Evolutionary conservation across 2,329 filamentous ascomycete genomes (phyloP).

Genomic region (Graphiopsis chlorocephala): DNA sequence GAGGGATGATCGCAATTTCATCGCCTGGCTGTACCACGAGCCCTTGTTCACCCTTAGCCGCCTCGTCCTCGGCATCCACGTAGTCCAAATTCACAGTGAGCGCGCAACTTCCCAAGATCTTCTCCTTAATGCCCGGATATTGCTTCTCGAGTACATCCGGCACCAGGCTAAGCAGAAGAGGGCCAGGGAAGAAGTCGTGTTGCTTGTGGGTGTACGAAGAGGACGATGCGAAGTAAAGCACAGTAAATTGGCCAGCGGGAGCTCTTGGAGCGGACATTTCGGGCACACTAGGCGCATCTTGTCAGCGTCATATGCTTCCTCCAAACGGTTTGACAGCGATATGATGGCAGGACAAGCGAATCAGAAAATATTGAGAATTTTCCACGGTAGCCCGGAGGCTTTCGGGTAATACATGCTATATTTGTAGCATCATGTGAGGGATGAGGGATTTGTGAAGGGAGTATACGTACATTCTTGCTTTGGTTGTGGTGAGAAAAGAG

Average conservation of each 20-base stretch:
- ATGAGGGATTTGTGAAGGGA: not conserved
- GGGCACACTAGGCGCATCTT: not conserved
- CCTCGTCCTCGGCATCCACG: conserved; percentile 62
- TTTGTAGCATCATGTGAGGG: conserved; percentile 5
- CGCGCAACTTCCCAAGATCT: conserved; percentile 68
- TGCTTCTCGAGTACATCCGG: conserved; percentile 66
- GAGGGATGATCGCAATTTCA: conserved; percentile 83
- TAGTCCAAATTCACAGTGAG: conserved; percentile 81
- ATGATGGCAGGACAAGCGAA: not conserved
- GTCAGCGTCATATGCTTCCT: not conserved
- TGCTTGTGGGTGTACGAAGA: conserved; percentile 68
- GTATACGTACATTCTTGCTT: not conserved
- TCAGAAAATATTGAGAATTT: conserved; percentile 10
- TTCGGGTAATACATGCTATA: conserved; percentile 19
- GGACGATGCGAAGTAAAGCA: conserved; percentile 80
- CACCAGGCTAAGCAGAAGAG: conserved; percentile 60
- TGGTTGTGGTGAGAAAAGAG: not conserved
- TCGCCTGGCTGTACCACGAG: conserved; percentile 67
- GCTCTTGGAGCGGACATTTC: conserved; percentile 26
- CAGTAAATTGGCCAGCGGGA: conserved; percentile 66
- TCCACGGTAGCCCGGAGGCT: conserved; percentile 12
- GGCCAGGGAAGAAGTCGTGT: conserved; percentile 64
- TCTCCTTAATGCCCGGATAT: conserved; percentile 67
- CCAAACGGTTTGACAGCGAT: not conserved
- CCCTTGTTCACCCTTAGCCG: conserved; percentile 40